These are phyloP conservation scores for Cryptosporidium meleagridis DNA, from an alignment of 169 alveolate genomes.

Conservation along the genomic window DNA sequence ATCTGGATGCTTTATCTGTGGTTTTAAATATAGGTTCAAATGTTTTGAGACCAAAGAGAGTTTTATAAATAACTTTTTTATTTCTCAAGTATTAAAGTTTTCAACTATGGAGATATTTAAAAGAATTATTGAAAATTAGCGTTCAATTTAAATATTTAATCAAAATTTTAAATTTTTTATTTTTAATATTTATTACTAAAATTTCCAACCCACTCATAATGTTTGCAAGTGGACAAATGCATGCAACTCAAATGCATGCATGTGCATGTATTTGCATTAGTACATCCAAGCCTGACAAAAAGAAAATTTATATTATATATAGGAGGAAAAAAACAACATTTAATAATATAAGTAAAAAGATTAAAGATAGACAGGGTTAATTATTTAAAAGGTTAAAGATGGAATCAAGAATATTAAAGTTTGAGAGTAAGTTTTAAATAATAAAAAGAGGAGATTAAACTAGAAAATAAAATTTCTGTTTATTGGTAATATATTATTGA, in stretches of 20 bases:
- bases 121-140: neutral
- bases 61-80: neutral
- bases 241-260: neutral
- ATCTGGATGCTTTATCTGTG: neutral
- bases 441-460: neutral
- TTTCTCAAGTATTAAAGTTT: neutral
- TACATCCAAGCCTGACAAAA: neutral
- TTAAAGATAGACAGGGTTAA: neutral
- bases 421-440: slow-evolving; percentile 56
- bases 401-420: slow-evolving; percentile 57
- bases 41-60: neutral
- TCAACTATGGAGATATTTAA: neutral
- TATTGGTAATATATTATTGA: neutral
- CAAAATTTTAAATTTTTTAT: neutral
- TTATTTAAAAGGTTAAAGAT: neutral
- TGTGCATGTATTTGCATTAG: neutral
- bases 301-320: neutral
- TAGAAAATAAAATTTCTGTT: neutral
- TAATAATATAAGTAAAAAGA: neutral
- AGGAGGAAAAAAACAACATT: neutral
- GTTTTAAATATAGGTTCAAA: neutral
- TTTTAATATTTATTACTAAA: neutral
- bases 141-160: neutral
- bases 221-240: neutral
- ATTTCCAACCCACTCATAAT: neutral